phyloP scores from a whole-genome alignment of 352 stramenopile genomes.

The Pythium aristosporum region DNA sequence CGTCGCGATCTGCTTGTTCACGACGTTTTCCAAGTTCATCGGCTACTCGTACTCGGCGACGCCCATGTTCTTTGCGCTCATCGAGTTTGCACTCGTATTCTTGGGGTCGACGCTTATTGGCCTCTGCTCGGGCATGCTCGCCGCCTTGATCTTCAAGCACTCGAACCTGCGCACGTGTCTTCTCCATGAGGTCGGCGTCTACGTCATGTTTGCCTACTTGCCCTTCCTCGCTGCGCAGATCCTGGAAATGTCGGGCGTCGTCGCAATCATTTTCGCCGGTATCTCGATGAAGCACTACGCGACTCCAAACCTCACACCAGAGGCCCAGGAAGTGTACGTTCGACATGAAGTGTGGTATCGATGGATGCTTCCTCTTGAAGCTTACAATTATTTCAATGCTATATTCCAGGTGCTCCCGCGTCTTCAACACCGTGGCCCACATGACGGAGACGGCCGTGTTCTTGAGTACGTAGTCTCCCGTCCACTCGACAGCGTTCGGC shows the following conservation, averaged over 20 bases:
- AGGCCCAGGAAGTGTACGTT: slow-evolving; percentile 78
- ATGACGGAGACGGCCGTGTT: slow-evolving; percentile 93
- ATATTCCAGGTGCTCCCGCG: slow-evolving; percentile 55
- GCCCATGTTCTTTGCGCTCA: slow-evolving; percentile 71
- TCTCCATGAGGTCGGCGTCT: slow-evolving; percentile 88
- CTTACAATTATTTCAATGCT: not conserved
- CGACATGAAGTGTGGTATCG: not conserved
- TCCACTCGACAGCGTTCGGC: not conserved
- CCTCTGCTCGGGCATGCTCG: slow-evolving; percentile 77
- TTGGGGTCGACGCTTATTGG: slow-evolving; percentile 88
- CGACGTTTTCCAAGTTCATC: slow-evolving; percentile 92
- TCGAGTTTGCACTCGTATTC: slow-evolving; percentile 92
- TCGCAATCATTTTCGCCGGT: slow-evolving; percentile 93
- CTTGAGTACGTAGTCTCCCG: slow-evolving; percentile 51
- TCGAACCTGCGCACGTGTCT: slow-evolving; percentile 85
- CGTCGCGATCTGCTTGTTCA: slow-evolving; percentile 92
- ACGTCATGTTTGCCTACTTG: slow-evolving; percentile 87
- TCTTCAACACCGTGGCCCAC: slow-evolving; percentile 92
- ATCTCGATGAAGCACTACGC: slow-evolving; percentile 92
- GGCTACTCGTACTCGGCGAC: slow-evolving; percentile 81
- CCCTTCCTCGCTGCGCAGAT: slow-evolving; percentile 74
- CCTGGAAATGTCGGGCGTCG: slow-evolving; percentile 88
- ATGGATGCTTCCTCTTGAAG: not conserved
- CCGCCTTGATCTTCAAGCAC: slow-evolving; percentile 89
- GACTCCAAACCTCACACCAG: slow-evolving; percentile 78